phyloP scores from a whole-genome alignment of 768 basidiomycete species.

The Candolleomyces efflorescens region DNA sequence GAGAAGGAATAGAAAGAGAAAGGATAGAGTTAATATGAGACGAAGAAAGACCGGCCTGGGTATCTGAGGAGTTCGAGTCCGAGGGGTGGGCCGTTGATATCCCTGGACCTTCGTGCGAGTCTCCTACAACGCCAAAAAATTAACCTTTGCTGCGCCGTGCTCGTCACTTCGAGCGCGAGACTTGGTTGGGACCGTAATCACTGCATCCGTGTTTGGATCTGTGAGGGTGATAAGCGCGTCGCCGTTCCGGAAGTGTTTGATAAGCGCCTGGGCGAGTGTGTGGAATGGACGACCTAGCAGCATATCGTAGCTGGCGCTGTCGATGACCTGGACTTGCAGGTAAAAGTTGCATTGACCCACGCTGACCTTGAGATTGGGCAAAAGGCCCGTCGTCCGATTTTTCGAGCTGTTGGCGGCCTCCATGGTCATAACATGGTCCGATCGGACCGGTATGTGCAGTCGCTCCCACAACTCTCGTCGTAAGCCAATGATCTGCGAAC shows the following conservation, averaged over 20 bases:
- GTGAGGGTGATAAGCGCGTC: conserved; percentile 5
- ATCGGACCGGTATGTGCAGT: conserved; percentile 5
- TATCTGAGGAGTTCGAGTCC: not conserved
- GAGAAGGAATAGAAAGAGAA: not conserved
- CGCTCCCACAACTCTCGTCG: conserved; percentile 14
- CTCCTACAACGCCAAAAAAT: conserved; percentile 10
- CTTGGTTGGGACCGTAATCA: conserved; percentile 10
- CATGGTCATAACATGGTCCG: conserved; percentile 15
- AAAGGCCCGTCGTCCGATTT: conserved; percentile 13
- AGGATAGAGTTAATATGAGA: not conserved
- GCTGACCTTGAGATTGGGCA: conserved; percentile 11
- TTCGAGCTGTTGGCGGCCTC: conserved; percentile 16
- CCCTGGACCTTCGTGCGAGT: conserved; percentile 6
- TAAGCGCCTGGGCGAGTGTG: conserved; percentile 7
- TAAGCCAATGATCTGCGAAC: conserved; percentile 14
- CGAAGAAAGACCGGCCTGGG: not conserved
- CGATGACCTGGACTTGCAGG: conserved; percentile 18
- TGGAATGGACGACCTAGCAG: conserved; percentile 19
- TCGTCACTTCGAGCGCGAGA: not conserved
- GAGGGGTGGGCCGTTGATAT: not conserved
- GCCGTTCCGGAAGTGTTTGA: conserved; percentile 6
- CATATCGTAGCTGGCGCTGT: conserved; percentile 17
- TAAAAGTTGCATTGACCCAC: conserved; percentile 14
- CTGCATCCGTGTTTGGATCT: conserved; percentile 13
- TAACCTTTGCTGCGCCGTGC: not conserved